Evolutionary conservation across 1,284 basidiomycete genomes (phyloP).

Genomic region (Rhodotorula sp.): DNA sequence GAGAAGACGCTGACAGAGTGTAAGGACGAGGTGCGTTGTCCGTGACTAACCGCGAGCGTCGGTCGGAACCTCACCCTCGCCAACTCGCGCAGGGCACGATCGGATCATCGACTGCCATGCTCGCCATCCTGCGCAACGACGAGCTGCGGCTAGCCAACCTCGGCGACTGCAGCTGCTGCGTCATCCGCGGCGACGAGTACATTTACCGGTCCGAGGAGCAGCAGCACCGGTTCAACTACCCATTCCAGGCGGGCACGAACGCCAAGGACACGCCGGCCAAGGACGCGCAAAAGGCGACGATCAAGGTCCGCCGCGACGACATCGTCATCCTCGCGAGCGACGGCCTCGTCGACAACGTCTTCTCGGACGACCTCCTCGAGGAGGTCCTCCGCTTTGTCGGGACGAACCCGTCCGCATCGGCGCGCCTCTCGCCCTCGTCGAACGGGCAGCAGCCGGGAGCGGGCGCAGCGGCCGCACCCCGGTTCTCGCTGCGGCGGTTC

Average conservation of each 20-base stretch:
- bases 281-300: conserved; percentile 69
- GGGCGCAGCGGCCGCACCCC: background rate
- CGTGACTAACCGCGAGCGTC: too few species aligned
- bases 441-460: background rate
- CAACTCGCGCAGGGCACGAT: conserved; percentile 53
- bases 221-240: conserved; percentile 95
- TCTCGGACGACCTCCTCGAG: conserved; percentile 91
- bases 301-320: conserved; percentile 80
- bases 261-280: conserved; percentile 66
- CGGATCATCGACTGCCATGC: conserved; percentile 59
- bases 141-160: conserved; percentile 86
- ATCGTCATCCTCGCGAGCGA: conserved; percentile 80
- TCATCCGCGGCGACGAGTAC: conserved; percentile 47
- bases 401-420: conserved; percentile 11
- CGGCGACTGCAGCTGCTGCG: conserved; percentile 74
- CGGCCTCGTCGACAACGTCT: conserved; percentile 89
- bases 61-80: background rate
- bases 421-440: conserved; percentile 15
- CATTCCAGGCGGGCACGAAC: conserved; percentile 80
- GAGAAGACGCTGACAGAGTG: conserved; percentile 57
- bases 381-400: conserved; percentile 59
- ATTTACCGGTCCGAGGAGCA: conserved; percentile 89
- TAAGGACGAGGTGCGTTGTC: conserved; percentile 50
- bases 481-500: conserved; percentile 49
- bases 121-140: conserved; percentile 64